Evolutionary conservation across 1,284 basidiomycete genomes (phyloP), one percentile per base, ranked within the genome.

Genomic region (Boletellus dicymbophilus): DNA sequence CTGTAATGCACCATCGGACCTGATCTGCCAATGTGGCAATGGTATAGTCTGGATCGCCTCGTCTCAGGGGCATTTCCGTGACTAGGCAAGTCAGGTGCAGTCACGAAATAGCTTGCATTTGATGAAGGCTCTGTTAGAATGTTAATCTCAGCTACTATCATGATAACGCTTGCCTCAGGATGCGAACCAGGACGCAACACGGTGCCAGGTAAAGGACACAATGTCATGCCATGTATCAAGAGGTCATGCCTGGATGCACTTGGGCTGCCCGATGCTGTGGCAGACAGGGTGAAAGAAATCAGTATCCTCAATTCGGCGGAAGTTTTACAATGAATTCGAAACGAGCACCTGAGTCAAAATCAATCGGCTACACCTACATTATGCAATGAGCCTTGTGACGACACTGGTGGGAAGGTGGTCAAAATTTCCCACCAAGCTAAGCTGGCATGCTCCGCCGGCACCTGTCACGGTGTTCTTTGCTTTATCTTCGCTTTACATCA

Each of bases 71-170:
- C 52, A 40, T 7, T 34, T 4, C 61, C 31, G 16, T 33, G 31
- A 9, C 16, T 58, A 18, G 61, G 56, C 2, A 65, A 25, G 36
- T 64, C 50, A n/a, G 62, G 59, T 6, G 57, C 54, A 0, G 37
- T 46, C 33, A 64, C 57, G 6, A 43, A 46, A 25, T 51, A 58
- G 28, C 59, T 62, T 61, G 44, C 27, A n/a, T 39, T 6, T 18
- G 22, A 37, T n/a, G n/a, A n/a, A n/a, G n/a, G n/a, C n/a, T n/a
- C n/a, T n/a, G n/a, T n/a, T n/a, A n/a, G 30, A 12, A 21, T 8
- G 33, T 61, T 18, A 46, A 23, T 13, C 31, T 8, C 7, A 3
- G 11, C 25, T 26, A n/a, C 44, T 15, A 22, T 12, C 13, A 6
- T 13, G n/a, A 25, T 37, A 33, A 42, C 6, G 23, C 49, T 48